Conservation (phyloP, 108 stramenopile species). For the Poteriospumella lacustris region DNA sequence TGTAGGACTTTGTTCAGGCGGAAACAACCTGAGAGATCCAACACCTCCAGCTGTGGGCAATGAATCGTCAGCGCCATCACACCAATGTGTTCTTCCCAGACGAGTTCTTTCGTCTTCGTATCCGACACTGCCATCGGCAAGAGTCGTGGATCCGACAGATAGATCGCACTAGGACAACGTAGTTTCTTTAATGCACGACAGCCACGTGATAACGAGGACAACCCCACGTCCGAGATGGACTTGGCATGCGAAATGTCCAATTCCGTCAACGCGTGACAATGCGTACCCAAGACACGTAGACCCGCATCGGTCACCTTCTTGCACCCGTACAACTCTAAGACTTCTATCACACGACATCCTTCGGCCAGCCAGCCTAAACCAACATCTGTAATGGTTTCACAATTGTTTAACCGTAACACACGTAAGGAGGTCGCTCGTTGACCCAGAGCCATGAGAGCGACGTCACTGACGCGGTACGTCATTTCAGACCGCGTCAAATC, state of each 20-base stretch:
- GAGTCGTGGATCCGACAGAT: conserved; percentile 20
- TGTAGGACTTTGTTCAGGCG: not conserved
- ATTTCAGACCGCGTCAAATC: conserved; percentile 1
- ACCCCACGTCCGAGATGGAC: conserved; percentile 1
- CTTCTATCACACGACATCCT: conserved; percentile 17
- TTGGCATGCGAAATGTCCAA: not conserved
- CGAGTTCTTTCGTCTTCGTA: not conserved
- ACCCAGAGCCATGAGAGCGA: conserved; percentile 1
- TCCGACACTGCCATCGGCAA: too few relatives aligned
- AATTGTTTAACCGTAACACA: not conserved
- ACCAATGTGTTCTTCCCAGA: conserved; percentile 15
- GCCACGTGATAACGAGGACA: not conserved
- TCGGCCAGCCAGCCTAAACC: conserved; percentile 13
- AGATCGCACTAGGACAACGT: not conserved
- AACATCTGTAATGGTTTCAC: conserved; percentile 16
- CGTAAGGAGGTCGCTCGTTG: not conserved
- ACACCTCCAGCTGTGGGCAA: conserved; percentile 1
- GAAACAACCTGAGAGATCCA: conserved; percentile 26
- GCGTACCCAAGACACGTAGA: not conserved
- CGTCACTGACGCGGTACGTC: conserved; percentile 21
- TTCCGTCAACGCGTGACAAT: not conserved
- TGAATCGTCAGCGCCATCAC: not conserved
- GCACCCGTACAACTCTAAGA: conserved; percentile 1
- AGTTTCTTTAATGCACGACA: not conserved
- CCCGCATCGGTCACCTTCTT: conserved; percentile 24